Evolutionary conservation across 2,329 filamentous ascomycete genomes (phyloP).

Genomic region (Dichotomopilus funicola): DNA sequence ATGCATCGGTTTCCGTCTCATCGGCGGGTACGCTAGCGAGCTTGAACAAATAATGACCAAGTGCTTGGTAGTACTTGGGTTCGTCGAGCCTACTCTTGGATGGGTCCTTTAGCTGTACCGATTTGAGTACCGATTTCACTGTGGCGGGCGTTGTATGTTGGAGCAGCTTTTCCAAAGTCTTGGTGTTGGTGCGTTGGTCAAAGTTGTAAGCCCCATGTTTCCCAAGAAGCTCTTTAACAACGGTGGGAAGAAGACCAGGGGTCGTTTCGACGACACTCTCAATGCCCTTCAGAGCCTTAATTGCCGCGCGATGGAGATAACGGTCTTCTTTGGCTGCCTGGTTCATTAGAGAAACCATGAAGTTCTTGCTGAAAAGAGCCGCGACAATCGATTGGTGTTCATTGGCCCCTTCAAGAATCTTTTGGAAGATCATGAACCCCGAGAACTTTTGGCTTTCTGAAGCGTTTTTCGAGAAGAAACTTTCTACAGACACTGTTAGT

Average conservation of each 20-base stretch:
- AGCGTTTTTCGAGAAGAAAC: constrained; percentile 72
- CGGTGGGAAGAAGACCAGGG: constrained; percentile 50
- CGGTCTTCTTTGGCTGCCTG: constrained; percentile 72
- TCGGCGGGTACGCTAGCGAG: constrained; percentile 37
- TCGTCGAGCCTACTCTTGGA: constrained; percentile 29
- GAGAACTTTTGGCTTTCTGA: constrained; percentile 88
- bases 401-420: constrained; percentile 54
- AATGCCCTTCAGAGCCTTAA: constrained; percentile 67
- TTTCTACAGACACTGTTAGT: constrained; percentile 46
- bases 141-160: constrained; percentile 52
- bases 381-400: constrained; percentile 43
- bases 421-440: constrained; percentile 81
- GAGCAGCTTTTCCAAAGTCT: constrained; percentile 71
- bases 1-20: constrained; percentile 26
- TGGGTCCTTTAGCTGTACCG: constrained; percentile 38
- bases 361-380: constrained; percentile 72
- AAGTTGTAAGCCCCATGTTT: constrained; percentile 70
- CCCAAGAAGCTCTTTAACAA: constrained; percentile 63
- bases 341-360: constrained; percentile 76
- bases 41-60: constrained; percentile 49
- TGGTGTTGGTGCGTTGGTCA: constrained; percentile 78
- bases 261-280: constrained; percentile 57
- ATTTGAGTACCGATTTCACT: constrained; percentile 45
- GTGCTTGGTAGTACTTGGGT: constrained; percentile 42
- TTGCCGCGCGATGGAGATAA: constrained; percentile 72